A percentile compares a stretch with the other conserved stretches of the same genome.
Evolutionary conservation across 2,329 filamentous ascomycete species (phyloP).

Genomic region (Neospermospora avenae): DNA sequence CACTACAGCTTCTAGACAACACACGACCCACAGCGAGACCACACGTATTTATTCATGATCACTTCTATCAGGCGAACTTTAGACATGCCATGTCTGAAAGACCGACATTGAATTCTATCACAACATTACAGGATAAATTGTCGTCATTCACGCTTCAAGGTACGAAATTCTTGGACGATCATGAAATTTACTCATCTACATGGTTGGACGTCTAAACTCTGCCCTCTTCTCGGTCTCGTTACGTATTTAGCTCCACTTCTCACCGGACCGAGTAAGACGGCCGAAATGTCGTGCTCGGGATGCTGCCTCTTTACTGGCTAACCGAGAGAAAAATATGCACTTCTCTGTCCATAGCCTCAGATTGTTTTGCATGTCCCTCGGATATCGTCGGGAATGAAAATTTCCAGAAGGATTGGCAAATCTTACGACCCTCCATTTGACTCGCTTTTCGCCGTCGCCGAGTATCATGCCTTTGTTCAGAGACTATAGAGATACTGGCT

Average conservation of each 20-base stretch:
- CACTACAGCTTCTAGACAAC: not conserved
- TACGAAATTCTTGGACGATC: not conserved
- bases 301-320: not conserved
- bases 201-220: not conserved
- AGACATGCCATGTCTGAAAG: not conserved
- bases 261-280: not conserved
- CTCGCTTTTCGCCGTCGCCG: not conserved
- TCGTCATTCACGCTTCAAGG: not conserved
- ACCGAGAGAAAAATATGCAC: not conserved
- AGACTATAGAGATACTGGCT: not conserved
- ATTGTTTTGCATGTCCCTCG: not conserved
- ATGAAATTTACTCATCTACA: not conserved
- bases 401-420: not conserved
- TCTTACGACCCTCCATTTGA: not conserved
- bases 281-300: not conserved
- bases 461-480: not conserved
- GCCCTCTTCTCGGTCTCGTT: not conserved
- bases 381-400: not conserved
- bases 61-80: not conserved
- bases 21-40: not conserved
- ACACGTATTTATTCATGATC: not conserved
- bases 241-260: not conserved
- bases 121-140: not conserved
- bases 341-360: not conserved
- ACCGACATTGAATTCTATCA: not conserved